Base-by-base conservation (phyloP, 257 asterid genomes). In the Solanum appendiculatum region DNA sequence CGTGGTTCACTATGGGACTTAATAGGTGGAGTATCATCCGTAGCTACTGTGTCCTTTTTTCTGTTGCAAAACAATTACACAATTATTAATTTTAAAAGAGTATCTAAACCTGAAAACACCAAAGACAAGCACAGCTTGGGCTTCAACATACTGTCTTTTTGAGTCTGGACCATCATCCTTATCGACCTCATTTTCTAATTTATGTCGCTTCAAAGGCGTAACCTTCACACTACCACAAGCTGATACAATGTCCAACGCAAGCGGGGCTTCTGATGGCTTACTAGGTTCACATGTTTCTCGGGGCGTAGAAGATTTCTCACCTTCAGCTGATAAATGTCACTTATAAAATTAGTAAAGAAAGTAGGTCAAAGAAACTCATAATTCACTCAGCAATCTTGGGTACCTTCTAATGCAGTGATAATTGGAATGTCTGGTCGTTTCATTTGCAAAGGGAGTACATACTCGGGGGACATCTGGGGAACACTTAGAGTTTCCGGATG, bases 81-180 rank as follows among this genome's bases (percentile, higher is more conserved):
- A 88, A 83, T 37, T 86, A 54, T 42, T 39, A 86, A 72, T 21
- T 86, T 75, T 33, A 48, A 72, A 29, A 51, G 83, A 7, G 46
- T 12, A 34, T 66, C 11, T 25, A 85, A 16, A 81, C 12, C 58
- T 77, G 84, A 81, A 23, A 29, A 15, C 23, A 73, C 85, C 72
- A 16, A 87, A 86, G 77, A 84, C 74, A 86, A 54, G 85, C 54
- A 37, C 87, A 39, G 87, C 83, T 85, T 86, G 73, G 10, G 34
- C 48, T 84, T 40, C 64, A 88, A 87, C 97, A 77, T 96, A 96
- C 99, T 89, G 98, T 86, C 94, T 92, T 90, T 96, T 96, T 75
- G 91, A 84, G 74, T 90, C 93, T 46, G 91, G 92, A 86, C 85
- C 83, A 87, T 86, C 86, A 85, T 85, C 89, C 84, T 89, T 88